Percentiles rank a stretch among this genome's conserved stretches.
Conservation (phyloP, 345 rosid genomes). For the Dovyalis caffra region DNA sequence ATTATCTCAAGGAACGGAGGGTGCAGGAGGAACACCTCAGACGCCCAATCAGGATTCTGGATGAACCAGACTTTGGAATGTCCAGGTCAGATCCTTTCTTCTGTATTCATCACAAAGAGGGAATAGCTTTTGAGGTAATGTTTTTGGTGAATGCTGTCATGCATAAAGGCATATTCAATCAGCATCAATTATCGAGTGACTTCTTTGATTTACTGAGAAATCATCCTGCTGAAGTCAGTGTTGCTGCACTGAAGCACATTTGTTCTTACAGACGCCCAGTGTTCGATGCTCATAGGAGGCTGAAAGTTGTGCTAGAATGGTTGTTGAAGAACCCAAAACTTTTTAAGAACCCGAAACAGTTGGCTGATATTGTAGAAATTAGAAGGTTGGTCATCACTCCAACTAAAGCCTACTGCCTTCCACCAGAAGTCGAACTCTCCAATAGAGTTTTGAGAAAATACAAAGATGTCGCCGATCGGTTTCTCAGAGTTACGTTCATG, state of each 20-base stretch:
- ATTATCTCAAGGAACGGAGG: slow-evolving; percentile 50
- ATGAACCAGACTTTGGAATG: slow-evolving; percentile 69
- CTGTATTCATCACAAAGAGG: slow-evolving; percentile 48
- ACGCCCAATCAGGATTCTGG: slow-evolving; percentile 37
- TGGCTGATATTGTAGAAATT: slow-evolving; percentile 58
- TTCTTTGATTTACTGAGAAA: slow-evolving; percentile 62
- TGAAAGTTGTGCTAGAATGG: slow-evolving; percentile 68
- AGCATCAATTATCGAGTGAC: slow-evolving; percentile 53
- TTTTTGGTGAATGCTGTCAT: slow-evolving; percentile 70
- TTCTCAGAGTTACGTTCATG: slow-evolving; percentile 85
- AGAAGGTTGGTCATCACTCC: slow-evolving; percentile 82
- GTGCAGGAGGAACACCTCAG: slow-evolving; percentile 41
- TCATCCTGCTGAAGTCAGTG: slow-evolving; percentile 55
- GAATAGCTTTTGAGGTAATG: slow-evolving; percentile 59
- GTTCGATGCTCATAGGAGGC: slow-evolving; percentile 56
- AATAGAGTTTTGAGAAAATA: slow-evolving; percentile 80
- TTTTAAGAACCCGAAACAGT: slow-evolving; percentile 36
- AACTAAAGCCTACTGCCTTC: slow-evolving; percentile 78
- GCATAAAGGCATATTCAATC: slow-evolving; percentile 69
- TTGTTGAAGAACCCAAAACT: slow-evolving; percentile 55
- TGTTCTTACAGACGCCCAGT: slow-evolving; percentile 57
- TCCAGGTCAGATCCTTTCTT: slow-evolving; percentile 54
- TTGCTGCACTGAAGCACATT: slow-evolving; percentile 71
- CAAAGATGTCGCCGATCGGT: slow-evolving; percentile 59
- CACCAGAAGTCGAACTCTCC: slow-evolving; percentile 90